These are phyloP conservation scores for Candida mattraensis DNA, from an alignment of 805 yeast genomes.

Conservation along the genomic window DNA sequence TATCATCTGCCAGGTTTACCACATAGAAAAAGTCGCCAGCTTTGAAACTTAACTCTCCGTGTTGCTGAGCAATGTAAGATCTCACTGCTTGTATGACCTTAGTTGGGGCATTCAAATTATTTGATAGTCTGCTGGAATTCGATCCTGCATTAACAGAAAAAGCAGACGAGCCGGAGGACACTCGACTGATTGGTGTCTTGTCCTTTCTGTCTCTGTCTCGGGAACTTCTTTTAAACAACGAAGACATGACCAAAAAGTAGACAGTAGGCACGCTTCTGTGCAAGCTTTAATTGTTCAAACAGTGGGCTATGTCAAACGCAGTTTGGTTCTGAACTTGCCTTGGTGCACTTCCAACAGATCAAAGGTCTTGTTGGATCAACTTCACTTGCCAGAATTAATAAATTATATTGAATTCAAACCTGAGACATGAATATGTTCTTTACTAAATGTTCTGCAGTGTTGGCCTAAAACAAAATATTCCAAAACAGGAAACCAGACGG, in stretches of 20 bases:
- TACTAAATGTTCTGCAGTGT: conserved; percentile 5
- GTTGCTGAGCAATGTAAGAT: conserved; percentile 74
- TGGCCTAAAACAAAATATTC: conserved; percentile 12
- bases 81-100: conserved; percentile 81
- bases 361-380: no score
- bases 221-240: conserved; percentile 34
- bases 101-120: conserved; percentile 54
- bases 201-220: conserved; percentile 30
- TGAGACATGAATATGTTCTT: conserved; percentile 11
- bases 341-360: no score
- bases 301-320: no score
- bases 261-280: no score
- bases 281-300: no score
- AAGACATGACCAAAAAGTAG: conserved; percentile 27
- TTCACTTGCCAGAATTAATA: no score
- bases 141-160: conserved; percentile 8
- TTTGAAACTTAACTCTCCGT: conserved; percentile 74
- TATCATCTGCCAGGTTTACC: conserved; percentile 48
- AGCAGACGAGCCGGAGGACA: conserved; percentile 22
- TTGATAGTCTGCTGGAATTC: conserved; percentile 6
- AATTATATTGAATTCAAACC: conserved; percentile 12
- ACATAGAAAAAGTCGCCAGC: conserved; percentile 92
- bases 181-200: conserved; percentile 19
- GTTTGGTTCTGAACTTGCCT: no score
- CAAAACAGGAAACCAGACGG: conserved; percentile 9